Percentiles rank a stretch among this genome's conserved stretches.
Evolutionary conservation across 768 basidiomycete genomes (phyloP).

Genomic region (Clathrus columnatus): DNA sequence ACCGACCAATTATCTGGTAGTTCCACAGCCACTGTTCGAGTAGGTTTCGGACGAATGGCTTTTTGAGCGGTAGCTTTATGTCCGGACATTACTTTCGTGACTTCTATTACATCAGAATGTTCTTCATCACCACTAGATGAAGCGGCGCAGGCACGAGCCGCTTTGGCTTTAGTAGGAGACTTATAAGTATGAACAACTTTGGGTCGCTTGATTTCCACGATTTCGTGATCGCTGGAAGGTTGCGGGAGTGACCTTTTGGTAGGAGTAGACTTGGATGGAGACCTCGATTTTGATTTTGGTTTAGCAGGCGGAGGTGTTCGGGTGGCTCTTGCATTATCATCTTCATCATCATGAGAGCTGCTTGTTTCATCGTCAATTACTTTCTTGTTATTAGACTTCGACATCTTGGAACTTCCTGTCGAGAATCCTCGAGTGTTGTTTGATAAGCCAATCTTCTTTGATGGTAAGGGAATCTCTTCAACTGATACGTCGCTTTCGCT

Average conservation of each 20-base stretch:
- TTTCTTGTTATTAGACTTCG: too few species aligned
- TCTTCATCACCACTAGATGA: background rate
- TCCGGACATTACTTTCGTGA: conserved; percentile 1
- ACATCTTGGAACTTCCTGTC: background rate
- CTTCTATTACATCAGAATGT: too few species aligned
- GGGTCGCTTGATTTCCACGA: background rate
- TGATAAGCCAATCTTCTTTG: background rate
- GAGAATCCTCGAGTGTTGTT: background rate
- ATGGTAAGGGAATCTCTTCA: background rate
- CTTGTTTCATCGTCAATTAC: too few species aligned
- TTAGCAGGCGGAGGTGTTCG: conserved; percentile 4
- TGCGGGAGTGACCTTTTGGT: background rate
- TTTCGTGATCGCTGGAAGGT: background rate
- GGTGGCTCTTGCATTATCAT: too few species aligned
- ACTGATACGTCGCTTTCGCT: background rate
- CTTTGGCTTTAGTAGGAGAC: background rate
- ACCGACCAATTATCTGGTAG: background rate
- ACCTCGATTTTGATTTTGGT: conserved; percentile 1
- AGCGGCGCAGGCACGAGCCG: background rate
- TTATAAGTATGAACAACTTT: background rate
- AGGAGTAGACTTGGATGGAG: background rate
- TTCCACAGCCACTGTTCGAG: conserved; percentile 3
- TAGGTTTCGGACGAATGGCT: conserved; percentile 2
- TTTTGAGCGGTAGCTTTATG: background rate
- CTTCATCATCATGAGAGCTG: too few species aligned